phyloP scores from a whole-genome alignment of 2,329 filamentous ascomycete species.

The Dothideomycetes sp. region DNA sequence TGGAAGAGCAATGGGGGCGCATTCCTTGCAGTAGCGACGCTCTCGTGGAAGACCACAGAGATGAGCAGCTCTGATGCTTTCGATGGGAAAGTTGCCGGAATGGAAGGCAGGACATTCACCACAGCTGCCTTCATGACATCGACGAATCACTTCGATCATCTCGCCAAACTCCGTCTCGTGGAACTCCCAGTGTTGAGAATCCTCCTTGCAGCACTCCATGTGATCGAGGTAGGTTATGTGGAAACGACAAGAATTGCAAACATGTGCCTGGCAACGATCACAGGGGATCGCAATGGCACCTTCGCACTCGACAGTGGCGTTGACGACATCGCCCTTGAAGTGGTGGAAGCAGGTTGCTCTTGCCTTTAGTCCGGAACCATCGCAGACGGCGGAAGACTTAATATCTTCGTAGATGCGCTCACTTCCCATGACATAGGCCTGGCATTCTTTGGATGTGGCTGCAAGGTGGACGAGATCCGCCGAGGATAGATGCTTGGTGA shows the following conservation, averaged over 20 bases:
- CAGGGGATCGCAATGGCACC: constrained; percentile 9
- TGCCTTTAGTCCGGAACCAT: constrained; percentile 5
- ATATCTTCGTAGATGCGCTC: background rate
- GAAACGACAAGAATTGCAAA: constrained; percentile 15
- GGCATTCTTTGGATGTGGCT: constrained; percentile 12
- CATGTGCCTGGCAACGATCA: constrained; percentile 10
- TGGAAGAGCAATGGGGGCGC: background rate
- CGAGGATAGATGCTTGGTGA: constrained; percentile 7
- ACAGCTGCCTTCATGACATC: constrained; percentile 1
- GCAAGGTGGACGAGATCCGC: constrained; percentile 16
- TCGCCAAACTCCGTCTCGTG: background rate
- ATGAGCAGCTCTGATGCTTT: background rate
- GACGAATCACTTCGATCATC: background rate
- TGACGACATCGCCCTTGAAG: background rate
- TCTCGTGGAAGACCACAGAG: background rate
- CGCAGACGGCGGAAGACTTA: background rate
- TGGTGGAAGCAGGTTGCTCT: constrained; percentile 8
- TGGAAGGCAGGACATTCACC: constrained; percentile 2
- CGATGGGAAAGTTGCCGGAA: constrained; percentile 6
- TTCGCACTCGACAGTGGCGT: constrained; percentile 4
- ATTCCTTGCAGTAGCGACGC: background rate
- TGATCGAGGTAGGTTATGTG: constrained; percentile 6
- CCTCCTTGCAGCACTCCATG: background rate
- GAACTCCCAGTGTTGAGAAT: background rate
- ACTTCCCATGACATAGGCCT: constrained; percentile 7